Base-by-base conservation (phyloP, 257 asterid species). In the Leptodermis oblonga region DNA sequence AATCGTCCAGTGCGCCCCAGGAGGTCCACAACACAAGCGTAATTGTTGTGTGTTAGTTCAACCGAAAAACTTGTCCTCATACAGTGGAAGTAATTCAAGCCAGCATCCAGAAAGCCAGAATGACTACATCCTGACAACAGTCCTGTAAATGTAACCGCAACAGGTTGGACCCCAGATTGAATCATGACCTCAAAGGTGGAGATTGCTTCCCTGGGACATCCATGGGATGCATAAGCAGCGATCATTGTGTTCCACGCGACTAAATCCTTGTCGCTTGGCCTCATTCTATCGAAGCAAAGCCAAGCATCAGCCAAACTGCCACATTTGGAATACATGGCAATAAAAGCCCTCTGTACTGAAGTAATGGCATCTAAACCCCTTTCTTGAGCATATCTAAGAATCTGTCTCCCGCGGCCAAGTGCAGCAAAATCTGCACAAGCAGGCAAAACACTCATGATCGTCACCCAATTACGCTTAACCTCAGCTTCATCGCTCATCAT, bases 291-390 rank as follows among this genome's bases (percentile, higher is more conserved):
- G 22, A 92, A 92, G 81, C 90, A 87, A 59, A 25, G 56, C 36
- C 81, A 78, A 56, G 96, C 95, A 51, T 92, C 90, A n/a, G n/a
- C n/a, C n/a, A n/a, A n/a, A n/a, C n/a, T 87, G 4, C 96, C 98
- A 43, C 98, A 92, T 78, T 87, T 92, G 0, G 92, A 96, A 55
- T 92, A 92, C 98, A 92, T 92, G 18, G 88, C 89, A 61, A 85
- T 71, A 5, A 92, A 86, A 15, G 98, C 96, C 0, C 86, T 81
- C 67, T 83, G 86, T 25, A 92, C 96, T 0, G 87, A 83, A 52
- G 87, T 78, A 71, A 81, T 85, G 30, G 82, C 71, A 69, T 92
- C 92, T 69, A 89, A 82, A 61, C 95, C 88, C 23, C 72, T 83
- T 28, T 81, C 90, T 63, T 42, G 80, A 56, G 86, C 88, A 45